Base-by-base conservation (phyloP, 2,329 filamentous ascomycete genomes). In the Nigrograna mackinnonii region DNA sequence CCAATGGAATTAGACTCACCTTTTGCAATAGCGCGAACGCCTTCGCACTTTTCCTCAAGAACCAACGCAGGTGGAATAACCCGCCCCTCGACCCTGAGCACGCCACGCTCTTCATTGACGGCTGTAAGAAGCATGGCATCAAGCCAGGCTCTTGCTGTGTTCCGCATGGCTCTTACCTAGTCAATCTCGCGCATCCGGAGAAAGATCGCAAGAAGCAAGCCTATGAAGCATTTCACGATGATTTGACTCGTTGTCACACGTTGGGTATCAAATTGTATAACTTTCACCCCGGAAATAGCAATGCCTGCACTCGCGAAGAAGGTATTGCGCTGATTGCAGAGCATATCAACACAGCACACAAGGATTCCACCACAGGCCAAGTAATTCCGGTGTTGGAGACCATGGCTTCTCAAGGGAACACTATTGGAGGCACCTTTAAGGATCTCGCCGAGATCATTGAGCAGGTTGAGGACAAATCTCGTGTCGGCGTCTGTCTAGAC, bases 241-340 rank as follows among this genome's bases (percentile, higher is more conserved):
- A 99, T 66, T 77, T 99, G 1, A 74, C 82, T 37, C 84, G 94
- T 7, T 97, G 94, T 67, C 88, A 96, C 61, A 78, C 79, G 34
- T 81, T 99, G 1, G 90, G 91, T 1, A 96, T 99, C 59, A 78
- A 74, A 48, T 79, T 96, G n/a, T 99, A 97, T 76, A 99, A 99
- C 70, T 97, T 99, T 73, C 94, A 99, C 64, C 94, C 94, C 0
- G 94, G 94, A 16, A 91, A 86, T 43, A 86, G 86, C 2, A 87
- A 69, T 31, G 69, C 86, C 43, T 84, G 85, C 35, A 76, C 80
- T 3, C 82, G 86, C 24, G 73, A 78, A 1, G 84, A 83, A 16
- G 91, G 91, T 3, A 85, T 95, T 43, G 76, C 71, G 12, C 83
- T 94, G 28, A 89, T 99, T 37, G 91, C 94, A 2, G 74, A 78